Evolutionary conservation across 306 rosid species (phyloP).

Genomic region (Trifolium repens): DNA sequence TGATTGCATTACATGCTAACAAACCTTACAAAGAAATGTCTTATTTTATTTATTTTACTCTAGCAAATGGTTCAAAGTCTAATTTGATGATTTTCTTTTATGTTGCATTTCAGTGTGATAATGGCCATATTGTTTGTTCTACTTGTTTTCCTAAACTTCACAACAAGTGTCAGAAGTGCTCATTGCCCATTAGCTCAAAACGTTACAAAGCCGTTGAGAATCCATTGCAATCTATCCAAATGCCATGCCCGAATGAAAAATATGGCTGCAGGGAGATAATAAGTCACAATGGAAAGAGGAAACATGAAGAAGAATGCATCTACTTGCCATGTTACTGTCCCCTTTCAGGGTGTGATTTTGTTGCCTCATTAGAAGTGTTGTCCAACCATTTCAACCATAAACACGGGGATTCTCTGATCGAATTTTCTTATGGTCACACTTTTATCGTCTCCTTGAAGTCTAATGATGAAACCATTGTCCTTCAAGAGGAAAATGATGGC

Average conservation of each 20-base stretch:
- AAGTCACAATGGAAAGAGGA: background rate
- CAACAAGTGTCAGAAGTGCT: background rate
- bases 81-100: background rate
- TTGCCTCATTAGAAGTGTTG: background rate
- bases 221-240: constrained; percentile 50
- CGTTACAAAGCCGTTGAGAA: background rate
- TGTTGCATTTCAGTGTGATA: background rate
- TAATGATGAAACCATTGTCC: background rate
- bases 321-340: background rate
- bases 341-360: background rate
- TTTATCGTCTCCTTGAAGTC: background rate
- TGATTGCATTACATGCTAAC: background rate
- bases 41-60: too few species aligned
- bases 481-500: background rate
- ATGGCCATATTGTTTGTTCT: background rate
- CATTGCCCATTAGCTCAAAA: background rate
- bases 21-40: background rate
- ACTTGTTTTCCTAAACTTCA: background rate
- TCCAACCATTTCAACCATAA: background rate
- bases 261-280: background rate
- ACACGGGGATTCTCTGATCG: background rate
- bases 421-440: background rate
- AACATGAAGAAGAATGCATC: background rate
- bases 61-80: background rate
- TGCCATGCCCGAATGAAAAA: constrained; percentile 32